Conservation (phyloP, 257 asterid species). For the Catharanthus roseus region DNA sequence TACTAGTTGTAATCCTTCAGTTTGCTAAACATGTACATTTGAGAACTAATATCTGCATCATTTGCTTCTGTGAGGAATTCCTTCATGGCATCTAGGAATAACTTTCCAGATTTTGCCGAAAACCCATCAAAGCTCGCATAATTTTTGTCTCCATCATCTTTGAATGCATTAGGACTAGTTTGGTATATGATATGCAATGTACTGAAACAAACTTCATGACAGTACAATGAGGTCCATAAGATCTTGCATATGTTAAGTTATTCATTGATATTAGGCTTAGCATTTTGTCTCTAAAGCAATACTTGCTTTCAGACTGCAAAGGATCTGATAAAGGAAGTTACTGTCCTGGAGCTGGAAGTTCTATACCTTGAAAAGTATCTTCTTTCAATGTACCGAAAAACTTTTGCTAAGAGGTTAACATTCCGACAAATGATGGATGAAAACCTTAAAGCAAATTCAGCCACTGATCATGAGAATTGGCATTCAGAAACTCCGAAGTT, state of each 20-base stretch:
- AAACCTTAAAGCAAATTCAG: constrained; percentile 14
- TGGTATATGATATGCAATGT: too few species aligned
- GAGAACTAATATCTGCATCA: not conserved
- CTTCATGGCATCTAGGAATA: not conserved
- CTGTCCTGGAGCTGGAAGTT: constrained; percentile 65
- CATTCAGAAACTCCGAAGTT: constrained; percentile 21
- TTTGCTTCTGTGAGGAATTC: not conserved
- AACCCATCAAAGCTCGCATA: not conserved
- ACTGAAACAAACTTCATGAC: not conserved
- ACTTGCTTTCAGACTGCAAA: constrained; percentile 52
- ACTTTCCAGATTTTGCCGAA: not conserved
- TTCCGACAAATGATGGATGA: constrained; percentile 28
- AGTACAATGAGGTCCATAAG: not conserved
- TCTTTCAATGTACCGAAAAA: constrained; percentile 59
- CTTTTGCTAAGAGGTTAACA: constrained; percentile 34
- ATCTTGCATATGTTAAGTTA: not conserved
- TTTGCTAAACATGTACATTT: not conserved
- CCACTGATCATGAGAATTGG: constrained; percentile 15
- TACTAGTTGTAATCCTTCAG: not conserved
- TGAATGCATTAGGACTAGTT: too few species aligned
- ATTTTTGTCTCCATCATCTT: too few species aligned
- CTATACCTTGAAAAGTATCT: constrained; percentile 67
- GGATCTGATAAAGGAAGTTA: constrained; percentile 68
- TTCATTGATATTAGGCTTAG: not conserved
- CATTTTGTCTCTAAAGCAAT: not conserved